Evolutionary conservation across 2,329 filamentous ascomycete genomes (phyloP).

Genomic region (Mariannaea elegans): DNA sequence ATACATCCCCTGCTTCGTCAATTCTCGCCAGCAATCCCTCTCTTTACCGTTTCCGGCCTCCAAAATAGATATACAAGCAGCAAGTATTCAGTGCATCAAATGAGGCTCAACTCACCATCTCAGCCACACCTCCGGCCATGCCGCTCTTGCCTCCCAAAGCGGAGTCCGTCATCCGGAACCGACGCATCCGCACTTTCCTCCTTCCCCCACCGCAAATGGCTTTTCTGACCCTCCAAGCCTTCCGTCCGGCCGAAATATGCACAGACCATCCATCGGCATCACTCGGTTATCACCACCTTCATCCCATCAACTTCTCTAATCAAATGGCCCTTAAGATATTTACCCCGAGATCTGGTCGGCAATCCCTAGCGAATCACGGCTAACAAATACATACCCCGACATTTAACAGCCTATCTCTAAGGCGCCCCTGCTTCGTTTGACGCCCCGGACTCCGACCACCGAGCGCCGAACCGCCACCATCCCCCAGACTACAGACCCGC

Average conservation of each 20-base stretch:
- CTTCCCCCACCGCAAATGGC: constrained; percentile 23
- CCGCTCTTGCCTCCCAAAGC: constrained; percentile 18
- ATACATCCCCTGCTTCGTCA: neutral
- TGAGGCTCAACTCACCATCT: neutral
- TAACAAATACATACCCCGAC: constrained; percentile 5
- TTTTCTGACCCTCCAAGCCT: constrained; percentile 20
- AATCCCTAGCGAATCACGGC: constrained; percentile 31
- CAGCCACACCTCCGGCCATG: constrained; percentile 28
- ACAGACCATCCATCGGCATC: constrained; percentile 41
- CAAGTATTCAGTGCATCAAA: constrained; percentile 2
- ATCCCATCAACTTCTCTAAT: neutral
- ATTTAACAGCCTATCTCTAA: neutral
- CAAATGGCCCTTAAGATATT: neutral
- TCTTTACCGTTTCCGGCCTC: neutral
- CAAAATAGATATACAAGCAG: neutral
- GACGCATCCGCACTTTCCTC: constrained; percentile 20
- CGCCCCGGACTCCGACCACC: constrained; percentile 12
- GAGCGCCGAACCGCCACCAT: neutral
- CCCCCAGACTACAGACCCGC: constrained; percentile 14
- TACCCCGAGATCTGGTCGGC: constrained; percentile 36
- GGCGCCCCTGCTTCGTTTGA: neutral
- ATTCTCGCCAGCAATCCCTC: neutral
- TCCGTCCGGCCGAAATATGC: constrained; percentile 40
- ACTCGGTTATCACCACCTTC: constrained; percentile 34
- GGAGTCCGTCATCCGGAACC: constrained; percentile 25